Percentiles rank a stretch among this genome's conserved stretches.
phyloP scores from a whole-genome alignment of 805 yeast genomes.

The Cyberlindnera xishuangbannaensis region DNA sequence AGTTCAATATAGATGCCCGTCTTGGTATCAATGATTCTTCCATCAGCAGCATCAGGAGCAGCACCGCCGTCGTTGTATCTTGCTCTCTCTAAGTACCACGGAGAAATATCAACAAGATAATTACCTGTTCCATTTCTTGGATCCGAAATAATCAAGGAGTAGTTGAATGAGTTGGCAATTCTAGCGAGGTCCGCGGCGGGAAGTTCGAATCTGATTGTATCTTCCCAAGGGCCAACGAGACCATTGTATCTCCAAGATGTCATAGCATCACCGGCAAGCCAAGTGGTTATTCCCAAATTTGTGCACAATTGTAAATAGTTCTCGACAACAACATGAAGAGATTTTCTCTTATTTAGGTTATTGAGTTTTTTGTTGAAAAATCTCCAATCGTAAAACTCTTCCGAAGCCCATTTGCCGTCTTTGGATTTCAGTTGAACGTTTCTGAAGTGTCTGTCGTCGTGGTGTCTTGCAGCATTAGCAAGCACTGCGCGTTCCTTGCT shows the following conservation, averaged over 20 bases:
- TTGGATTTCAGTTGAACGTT: constrained; percentile 29
- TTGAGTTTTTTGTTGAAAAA: constrained; percentile 45
- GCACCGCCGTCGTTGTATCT: constrained; percentile 41
- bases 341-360: constrained; percentile 34
- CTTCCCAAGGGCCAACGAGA: constrained; percentile 48
- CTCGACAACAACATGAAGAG: constrained; percentile 40
- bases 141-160: constrained; percentile 39
- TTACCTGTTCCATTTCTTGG: constrained; percentile 40
- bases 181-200: constrained; percentile 42
- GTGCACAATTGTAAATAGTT: constrained; percentile 41
- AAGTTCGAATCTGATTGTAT: constrained; percentile 43
- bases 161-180: constrained; percentile 41
- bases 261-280: constrained; percentile 46
- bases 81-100: constrained; percentile 44
- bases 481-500: constrained; percentile 25
- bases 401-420: constrained; percentile 28
- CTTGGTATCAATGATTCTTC: constrained; percentile 54
- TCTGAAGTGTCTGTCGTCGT: constrained; percentile 29
- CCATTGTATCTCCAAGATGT: constrained; percentile 49
- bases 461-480: constrained; percentile 28
- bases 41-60: constrained; percentile 40
- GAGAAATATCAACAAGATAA: constrained; percentile 42
- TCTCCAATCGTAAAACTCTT: constrained; percentile 57
- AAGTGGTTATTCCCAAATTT: constrained; percentile 36
- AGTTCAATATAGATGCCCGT: constrained; percentile 57